Base-by-base conservation (phyloP, 768 basidiomycete genomes). In the Podaxis rugospora region DNA sequence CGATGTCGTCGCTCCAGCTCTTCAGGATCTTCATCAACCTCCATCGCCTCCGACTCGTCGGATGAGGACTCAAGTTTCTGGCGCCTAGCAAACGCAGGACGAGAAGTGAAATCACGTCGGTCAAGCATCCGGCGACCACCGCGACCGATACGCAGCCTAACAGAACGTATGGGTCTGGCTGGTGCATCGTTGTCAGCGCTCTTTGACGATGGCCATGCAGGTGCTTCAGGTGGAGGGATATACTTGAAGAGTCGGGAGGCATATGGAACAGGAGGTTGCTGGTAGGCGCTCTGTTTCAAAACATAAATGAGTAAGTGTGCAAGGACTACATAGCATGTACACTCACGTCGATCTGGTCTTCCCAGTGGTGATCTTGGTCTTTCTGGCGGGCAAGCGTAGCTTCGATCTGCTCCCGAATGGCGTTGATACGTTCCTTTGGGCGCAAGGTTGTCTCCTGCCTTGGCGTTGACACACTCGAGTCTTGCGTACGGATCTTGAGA, bases 261-360 rank as follows among this genome's bases (percentile, higher is more conserved):
- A 37, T 83, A 83, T 0, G 91, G 75, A 0, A 79, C 71, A 0
- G 83, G 81, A 0, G 80, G 77, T 4, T 85, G 77, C 68, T 94
- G 90, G 68, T 89, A 95, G 1, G 89, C 79, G 63, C 83, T 83
- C 89, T 92, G 63, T 25, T 11, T 23, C 3, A 53, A 62, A 50
- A 49, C 18, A 46, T 13, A 4, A 28, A 18, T 56, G 21, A 51
- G 37, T 28, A 58, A 21, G 59, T 62, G 61, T 27, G 44, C 57
- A 35, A 18, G 51, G 35, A 14, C 16, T 5, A 60, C 28, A 27
- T 42, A 14, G 42, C 7, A 57, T 47, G 13, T 5, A 23, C 49
- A 72, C 82, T 69, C 69, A 93, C 90, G 73, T 97, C 95, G 64
- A 92, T 80, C 55, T 80, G 78, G 68, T 98, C 95, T 66, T 96